Percentiles rank a stretch among this genome's conserved stretches.
These are phyloP conservation scores for Cyclanthera cordifolia DNA, from an alignment of 306 rosid species.

Conservation along the genomic window DNA sequence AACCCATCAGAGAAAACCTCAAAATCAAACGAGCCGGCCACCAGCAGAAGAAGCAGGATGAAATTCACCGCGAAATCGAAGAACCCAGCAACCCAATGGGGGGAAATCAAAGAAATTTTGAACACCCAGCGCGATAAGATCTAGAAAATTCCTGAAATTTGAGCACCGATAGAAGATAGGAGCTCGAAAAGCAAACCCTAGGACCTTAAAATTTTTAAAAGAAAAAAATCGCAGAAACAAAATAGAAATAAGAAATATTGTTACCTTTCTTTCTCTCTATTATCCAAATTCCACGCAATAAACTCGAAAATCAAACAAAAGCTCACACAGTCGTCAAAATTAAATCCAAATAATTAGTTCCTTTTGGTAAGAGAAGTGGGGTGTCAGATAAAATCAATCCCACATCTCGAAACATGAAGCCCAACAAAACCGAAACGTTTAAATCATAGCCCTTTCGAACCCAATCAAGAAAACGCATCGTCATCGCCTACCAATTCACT, in stretches of 20 bases:
- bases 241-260: conserved; percentile 14
- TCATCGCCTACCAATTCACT: neutral
- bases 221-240: conserved; percentile 11
- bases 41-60: neutral
- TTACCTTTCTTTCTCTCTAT: conserved; percentile 8
- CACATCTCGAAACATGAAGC: neutral
- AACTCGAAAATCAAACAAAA: conserved; percentile 14
- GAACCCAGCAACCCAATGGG: conserved; percentile 20
- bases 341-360: conserved; percentile 14
- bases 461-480: conserved; percentile 3
- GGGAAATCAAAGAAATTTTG: conserved; percentile 23
- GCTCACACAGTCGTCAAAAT: conserved; percentile 10
- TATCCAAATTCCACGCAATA: conserved; percentile 14
- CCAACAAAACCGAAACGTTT: neutral
- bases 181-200: conserved; percentile 45
- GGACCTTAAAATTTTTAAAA: conserved; percentile 29
- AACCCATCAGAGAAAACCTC: conserved; percentile 17
- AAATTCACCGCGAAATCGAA: conserved; percentile 14
- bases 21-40: conserved; percentile 17
- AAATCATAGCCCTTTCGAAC: neutral
- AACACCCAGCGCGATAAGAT: conserved; percentile 25
- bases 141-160: conserved; percentile 24
- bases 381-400: conserved; percentile 14
- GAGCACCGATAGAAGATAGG: conserved; percentile 17
- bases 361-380: conserved; percentile 14